A percentile compares a stretch with the other conserved stretches of the same genome.
Conservation (phyloP, 129 eudicot genomes). For the sunflower (Helianthus annuus) region HanXRQr2.0-SUNRISE NC_035449.2:167951405-167951904, state of each 20-base stretch:
- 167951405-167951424: slow-evolving; percentile 3
- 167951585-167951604: slow-evolving; percentile 18
- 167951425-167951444: slow-evolving; percentile 31
- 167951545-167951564: slow-evolving; percentile 18
- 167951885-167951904: not conserved
- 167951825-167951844: not conserved
- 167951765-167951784: not conserved
- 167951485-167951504: slow-evolving; percentile 21
- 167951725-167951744: slow-evolving; percentile 1
- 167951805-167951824: not conserved
- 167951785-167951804: not conserved
- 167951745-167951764: not conserved
- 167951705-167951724: not conserved
- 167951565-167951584: slow-evolving; percentile 33
- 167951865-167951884: not conserved
- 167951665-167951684: slow-evolving; percentile 23
- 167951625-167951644: slow-evolving; percentile 3
- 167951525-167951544: slow-evolving; percentile 18
- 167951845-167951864: not conserved
- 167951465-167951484: slow-evolving; percentile 27
- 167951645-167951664: slow-evolving; percentile 12
- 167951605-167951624: slow-evolving; percentile 11
- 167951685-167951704: slow-evolving; percentile 30
- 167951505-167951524: slow-evolving; percentile 10
- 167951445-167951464: slow-evolving; percentile 18